Evolutionary conservation across 352 stramenopile species (phyloP).

Genomic region (Achlya hypogyna): DNA sequence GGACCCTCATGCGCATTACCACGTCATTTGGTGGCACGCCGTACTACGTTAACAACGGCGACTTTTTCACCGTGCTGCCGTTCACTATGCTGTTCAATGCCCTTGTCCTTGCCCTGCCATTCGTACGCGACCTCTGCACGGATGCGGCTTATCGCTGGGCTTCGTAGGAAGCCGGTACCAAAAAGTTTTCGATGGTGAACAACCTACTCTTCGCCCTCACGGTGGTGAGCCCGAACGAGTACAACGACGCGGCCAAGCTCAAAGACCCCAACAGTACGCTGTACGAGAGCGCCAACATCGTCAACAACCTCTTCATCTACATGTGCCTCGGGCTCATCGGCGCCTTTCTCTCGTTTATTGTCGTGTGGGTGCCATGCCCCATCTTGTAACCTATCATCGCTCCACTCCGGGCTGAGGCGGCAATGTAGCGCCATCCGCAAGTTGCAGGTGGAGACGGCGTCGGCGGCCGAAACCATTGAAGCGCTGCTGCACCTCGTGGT

Average conservation of each 20-base stretch:
- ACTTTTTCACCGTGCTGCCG: constrained; percentile 60
- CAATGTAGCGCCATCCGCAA: constrained; percentile 39
- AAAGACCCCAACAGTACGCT: constrained; percentile 38
- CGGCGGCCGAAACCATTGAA: constrained; percentile 46
- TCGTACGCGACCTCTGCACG: constrained; percentile 18
- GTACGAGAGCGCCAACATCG: constrained; percentile 50
- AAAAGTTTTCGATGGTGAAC: constrained; percentile 77
- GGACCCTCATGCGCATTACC: no score
- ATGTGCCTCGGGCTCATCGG: constrained; percentile 63
- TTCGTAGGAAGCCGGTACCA: constrained; percentile 56
- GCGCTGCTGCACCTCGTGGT: constrained; percentile 74
- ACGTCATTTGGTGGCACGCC: constrained; percentile 48
- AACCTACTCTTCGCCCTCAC: constrained; percentile 77
- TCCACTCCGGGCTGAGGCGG: background rate
- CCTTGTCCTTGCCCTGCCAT: constrained; percentile 42
- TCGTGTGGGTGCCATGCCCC: constrained; percentile 69
- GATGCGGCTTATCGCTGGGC: background rate
- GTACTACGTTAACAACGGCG: constrained; percentile 67
- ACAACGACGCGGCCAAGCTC: constrained; percentile 33
- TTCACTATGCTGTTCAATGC: constrained; percentile 73
- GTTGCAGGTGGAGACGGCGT: constrained; percentile 38
- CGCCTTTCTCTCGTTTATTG: constrained; percentile 52
- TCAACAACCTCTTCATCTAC: constrained; percentile 64
- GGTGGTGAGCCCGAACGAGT: constrained; percentile 44
- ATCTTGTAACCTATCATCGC: constrained; percentile 41